Evolutionary conservation across 1,284 basidiomycete species (phyloP).

Genomic region (Cutaneotrichosporon spelunceum): DNA sequence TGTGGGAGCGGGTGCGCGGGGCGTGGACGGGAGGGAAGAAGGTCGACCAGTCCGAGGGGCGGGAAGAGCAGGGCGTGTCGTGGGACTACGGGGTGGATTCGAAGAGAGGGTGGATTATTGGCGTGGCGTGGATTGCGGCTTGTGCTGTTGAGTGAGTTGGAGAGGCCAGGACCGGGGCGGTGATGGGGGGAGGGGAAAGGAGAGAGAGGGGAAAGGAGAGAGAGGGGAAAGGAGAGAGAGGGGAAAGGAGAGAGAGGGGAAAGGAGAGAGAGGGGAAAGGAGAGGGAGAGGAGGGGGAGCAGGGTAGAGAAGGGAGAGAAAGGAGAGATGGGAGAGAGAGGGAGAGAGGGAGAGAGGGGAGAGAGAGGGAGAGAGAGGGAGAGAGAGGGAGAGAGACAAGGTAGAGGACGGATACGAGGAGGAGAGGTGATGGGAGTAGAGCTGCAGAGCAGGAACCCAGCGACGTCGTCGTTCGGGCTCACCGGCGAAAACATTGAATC

Average conservation of each 20-base stretch:
- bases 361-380: too few relatives aligned
- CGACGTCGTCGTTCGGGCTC: too few relatives aligned
- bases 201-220: neutral
- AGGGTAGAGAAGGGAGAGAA: neutral
- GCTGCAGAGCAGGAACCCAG: too few relatives aligned
- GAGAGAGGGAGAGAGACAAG: too few relatives aligned
- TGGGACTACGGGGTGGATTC: slow-evolving; percentile 62
- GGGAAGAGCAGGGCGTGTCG: slow-evolving; percentile 26
- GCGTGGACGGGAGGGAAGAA: slow-evolving; percentile 54
- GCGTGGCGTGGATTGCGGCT: slow-evolving; percentile 73
- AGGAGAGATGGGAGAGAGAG: too few relatives aligned
- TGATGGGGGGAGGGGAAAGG: neutral
- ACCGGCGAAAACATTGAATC: too few relatives aligned
- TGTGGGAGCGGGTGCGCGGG: slow-evolving; percentile 55
- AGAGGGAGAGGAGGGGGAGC: too few relatives aligned
- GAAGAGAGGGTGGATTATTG: slow-evolving; percentile 80
- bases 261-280: neutral
- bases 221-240: too few relatives aligned
- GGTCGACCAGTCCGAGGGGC: slow-evolving; percentile 20
- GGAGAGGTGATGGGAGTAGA: too few relatives aligned
- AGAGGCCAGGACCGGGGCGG: too few relatives aligned
- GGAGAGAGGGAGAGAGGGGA: too few relatives aligned
- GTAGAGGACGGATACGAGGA: too few relatives aligned
- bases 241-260: neutral
- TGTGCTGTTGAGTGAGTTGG: slow-evolving; percentile 71